phyloP scores from a whole-genome alignment of 371 early-diverging fungal genomes.

The Haplosporangium sp. region DNA sequence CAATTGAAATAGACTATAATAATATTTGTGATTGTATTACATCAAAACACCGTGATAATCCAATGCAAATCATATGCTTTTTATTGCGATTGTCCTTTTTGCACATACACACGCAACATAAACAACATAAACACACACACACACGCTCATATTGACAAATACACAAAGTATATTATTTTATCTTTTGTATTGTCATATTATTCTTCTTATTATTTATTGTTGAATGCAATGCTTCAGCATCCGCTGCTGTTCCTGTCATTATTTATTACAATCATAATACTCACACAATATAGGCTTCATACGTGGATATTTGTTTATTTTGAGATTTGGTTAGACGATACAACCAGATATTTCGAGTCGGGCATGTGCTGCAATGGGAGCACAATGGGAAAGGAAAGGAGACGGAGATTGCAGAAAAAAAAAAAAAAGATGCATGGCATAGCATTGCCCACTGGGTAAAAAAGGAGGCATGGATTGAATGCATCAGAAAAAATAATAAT shows the following conservation, averaged over 20 bases:
- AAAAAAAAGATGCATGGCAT: conserved; percentile 10
- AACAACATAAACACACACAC: too few relatives aligned
- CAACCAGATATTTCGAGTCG: not conserved
- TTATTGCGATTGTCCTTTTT: not conserved
- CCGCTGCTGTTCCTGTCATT: too few relatives aligned
- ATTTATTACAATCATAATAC: too few relatives aligned
- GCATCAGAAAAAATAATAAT: not conserved
- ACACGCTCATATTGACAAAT: too few relatives aligned
- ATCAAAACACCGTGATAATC: conserved; percentile 8
- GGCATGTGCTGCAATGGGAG: not conserved
- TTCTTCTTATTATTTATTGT: not conserved
- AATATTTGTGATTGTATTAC: not conserved
- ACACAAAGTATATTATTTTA: too few relatives aligned
- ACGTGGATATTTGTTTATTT: conserved; percentile 5
- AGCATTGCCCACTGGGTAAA: conserved; percentile 16
- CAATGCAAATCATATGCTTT: conserved; percentile 38
- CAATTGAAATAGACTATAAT: too few relatives aligned
- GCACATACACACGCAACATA: not conserved
- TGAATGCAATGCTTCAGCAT: not conserved
- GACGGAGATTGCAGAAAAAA: conserved; percentile 7
- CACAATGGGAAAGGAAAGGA: conserved; percentile 1
- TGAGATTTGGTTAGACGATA: not conserved
- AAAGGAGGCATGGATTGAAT: conserved; percentile 1
- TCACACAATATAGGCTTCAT: too few relatives aligned
- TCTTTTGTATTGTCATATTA: not conserved